Conservation (phyloP, 148 eudicot genomes). For the Persicaria maculosa region DNA sequence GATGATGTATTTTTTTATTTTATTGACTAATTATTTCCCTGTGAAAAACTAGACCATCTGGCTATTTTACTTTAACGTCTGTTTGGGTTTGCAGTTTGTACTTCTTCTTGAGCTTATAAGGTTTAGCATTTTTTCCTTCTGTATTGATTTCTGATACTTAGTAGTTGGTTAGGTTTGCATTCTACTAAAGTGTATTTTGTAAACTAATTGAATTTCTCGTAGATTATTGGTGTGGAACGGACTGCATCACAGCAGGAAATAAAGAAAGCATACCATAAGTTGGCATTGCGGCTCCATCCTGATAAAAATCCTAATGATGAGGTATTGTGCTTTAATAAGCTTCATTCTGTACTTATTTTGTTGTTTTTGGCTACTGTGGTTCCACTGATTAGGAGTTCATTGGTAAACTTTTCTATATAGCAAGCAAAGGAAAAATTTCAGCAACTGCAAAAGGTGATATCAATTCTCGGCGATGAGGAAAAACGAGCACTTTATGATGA, state of each 20-base stretch:
- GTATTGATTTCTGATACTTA: conserved; percentile 22
- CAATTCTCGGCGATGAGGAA: conserved; percentile 92
- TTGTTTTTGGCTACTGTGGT: background rate
- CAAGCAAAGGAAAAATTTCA: conserved; percentile 95
- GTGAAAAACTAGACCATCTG: background rate
- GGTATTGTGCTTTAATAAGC: conserved; percentile 29
- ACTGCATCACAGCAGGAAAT: conserved; percentile 82
- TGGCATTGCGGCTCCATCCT: conserved; percentile 91
- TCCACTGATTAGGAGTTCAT: background rate
- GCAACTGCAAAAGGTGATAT: conserved; percentile 91
- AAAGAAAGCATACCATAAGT: conserved; percentile 79
- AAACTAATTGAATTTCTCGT: background rate
- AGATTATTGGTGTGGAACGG: conserved; percentile 86
- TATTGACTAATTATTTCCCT: background rate
- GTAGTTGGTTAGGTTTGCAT: background rate
- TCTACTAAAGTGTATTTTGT: too few species aligned
- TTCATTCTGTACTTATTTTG: background rate
- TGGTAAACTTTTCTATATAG: conserved; percentile 20
- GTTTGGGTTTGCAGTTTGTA: background rate
- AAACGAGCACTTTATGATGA: conserved; percentile 87
- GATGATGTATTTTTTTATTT: background rate
- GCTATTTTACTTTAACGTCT: background rate
- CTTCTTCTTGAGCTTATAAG: background rate
- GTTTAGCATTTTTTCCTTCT: background rate
- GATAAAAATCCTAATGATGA: conserved; percentile 95